Evolutionary conservation across 2,329 filamentous ascomycete species (phyloP), one percentile per base, ranked within the genome.

Genomic region (Colletotrichum destructivum): DNA sequence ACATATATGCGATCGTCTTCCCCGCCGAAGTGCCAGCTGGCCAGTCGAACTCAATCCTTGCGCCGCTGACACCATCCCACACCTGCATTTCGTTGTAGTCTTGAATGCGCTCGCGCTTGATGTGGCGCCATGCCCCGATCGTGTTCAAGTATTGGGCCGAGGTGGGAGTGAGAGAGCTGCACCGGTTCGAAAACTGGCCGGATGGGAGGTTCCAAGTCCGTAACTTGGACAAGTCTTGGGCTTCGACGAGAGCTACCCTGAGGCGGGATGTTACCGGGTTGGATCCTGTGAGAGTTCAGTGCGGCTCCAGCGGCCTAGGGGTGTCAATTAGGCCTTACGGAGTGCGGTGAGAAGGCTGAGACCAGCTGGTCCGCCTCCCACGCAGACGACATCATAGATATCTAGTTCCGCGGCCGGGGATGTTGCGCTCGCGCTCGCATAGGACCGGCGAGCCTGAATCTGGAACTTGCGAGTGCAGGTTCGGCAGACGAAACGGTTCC

Each of bases 81-180:
- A 98, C 96, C 81, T 98, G 93, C 96, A 99, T 99, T 77, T 96
- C 93, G 71, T 97, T 92, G 81, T 98, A 99, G 0, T 91, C 89
- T 84, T 98, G 95, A 44, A 96, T 90, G 42, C 96, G 90, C 7
- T 89, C 85, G 52, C 87, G 84, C 75, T 93, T 88, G 72, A 98
- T 85, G 78, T 97, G 91, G 8, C 87, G 79, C 96, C 96, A 98
- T 61, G 93, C 95, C 46, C 96, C 96, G 72, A 97, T 96, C 5
- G 88, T 86, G 78, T 94, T 88, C 74, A 98, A 88, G 78, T 96
- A 98, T 4, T 87, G 88, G n/a, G 94, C 92, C 0, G 95, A 98
- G 0, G 93, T 89, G 0, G 96, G 96, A 0, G 96, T 99, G 68
- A 99, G 88, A 61, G 96, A 98, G 85, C 94, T 98, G 84, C 96